Conservation (phyloP, 352 stramenopile species). For the Phytophthora chlamydospora region DNA sequence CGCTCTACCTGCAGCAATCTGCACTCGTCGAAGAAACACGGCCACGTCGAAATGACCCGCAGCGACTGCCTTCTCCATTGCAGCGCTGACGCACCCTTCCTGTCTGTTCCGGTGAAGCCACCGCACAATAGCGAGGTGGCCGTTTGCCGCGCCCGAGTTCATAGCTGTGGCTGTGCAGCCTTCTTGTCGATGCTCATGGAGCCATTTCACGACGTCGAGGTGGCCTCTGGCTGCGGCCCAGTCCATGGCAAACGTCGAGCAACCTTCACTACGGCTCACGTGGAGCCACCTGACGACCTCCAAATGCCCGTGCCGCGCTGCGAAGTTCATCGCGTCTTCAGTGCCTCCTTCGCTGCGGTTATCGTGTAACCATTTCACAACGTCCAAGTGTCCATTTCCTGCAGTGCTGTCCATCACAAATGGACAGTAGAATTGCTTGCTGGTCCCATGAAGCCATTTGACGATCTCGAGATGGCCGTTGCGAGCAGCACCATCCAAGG, state of each 20-base stretch:
- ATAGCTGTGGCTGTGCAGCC: constrained; percentile 5
- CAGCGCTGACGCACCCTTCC: constrained; percentile 1
- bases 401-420: constrained; percentile 10
- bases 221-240: constrained; percentile 1
- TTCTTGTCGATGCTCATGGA: constrained; percentile 6
- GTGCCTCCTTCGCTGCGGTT: constrained; percentile 15
- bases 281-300: constrained; percentile 18
- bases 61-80: constrained; percentile 8
- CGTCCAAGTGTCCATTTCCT: constrained; percentile 11
- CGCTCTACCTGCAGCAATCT: background rate
- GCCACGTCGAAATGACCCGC: constrained; percentile 17
- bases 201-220: constrained; percentile 11
- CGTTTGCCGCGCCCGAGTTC: constrained; percentile 1
- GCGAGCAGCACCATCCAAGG: constrained; percentile 15
- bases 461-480: constrained; percentile 20
- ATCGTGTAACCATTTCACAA: constrained; percentile 7
- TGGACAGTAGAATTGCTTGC: constrained; percentile 12
- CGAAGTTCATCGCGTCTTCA: constrained; percentile 5
- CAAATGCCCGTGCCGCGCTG: constrained; percentile 9
- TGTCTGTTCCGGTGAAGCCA: constrained; percentile 22
- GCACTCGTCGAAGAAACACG: constrained; percentile 9
- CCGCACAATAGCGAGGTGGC: constrained; percentile 10
- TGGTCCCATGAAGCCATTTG: constrained; percentile 17
- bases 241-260: constrained; percentile 16
- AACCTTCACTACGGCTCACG: constrained; percentile 2